Evolutionary conservation across 495 filamentous ascomycete genomes (phyloP), one percentile per base, ranked within the genome.

Genomic region (Darksidea phi): DNA sequence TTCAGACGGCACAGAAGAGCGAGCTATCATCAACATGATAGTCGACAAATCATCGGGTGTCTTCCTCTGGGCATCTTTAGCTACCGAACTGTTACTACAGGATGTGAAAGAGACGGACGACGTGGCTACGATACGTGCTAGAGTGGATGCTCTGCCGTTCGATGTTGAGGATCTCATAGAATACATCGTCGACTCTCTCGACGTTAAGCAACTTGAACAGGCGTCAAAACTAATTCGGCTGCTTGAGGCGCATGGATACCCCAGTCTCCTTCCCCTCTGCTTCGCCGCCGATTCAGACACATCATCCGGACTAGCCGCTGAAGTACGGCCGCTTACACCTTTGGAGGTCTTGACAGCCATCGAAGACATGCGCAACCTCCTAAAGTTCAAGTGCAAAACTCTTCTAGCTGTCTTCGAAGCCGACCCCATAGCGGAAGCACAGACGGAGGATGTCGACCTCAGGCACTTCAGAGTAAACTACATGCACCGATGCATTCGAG

Each of bases 201-300:
- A 50, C 13, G 20, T 18, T 2, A 8, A 21, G 3, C 48, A 61
- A 28, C 50, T 54, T 15, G n/a, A 49, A 42, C 48, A 61, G 38
- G 58, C 58, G 11, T 32, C 49, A 18, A 36, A 25, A 11, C 26
- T 61, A 8, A 41, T 54, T 20, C 41, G 28, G 11, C 18, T 61
- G 7, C 41, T 61, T 6, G 45, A 61, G 10, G 58, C 58, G 3
- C 58, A 61, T 20, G 49, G 49, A 0, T 61, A 61, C 50, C 58
- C 58, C 5, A 23, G 13, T 15, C 58, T 61, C 17, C 38, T 61
- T 6, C 6, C 25, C 7, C 43, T 61, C 21, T 54, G 34, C 28
- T 61, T 54, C 23, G 49, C 58, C 1, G 32, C 37, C 50, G 58
- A 61, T 20, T 2, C 13, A 12, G 20, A 54, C 50, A 54, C 49